Conservation (phyloP, 2,329 filamentous ascomycete species). For the Cytospora leucostoma region DNA sequence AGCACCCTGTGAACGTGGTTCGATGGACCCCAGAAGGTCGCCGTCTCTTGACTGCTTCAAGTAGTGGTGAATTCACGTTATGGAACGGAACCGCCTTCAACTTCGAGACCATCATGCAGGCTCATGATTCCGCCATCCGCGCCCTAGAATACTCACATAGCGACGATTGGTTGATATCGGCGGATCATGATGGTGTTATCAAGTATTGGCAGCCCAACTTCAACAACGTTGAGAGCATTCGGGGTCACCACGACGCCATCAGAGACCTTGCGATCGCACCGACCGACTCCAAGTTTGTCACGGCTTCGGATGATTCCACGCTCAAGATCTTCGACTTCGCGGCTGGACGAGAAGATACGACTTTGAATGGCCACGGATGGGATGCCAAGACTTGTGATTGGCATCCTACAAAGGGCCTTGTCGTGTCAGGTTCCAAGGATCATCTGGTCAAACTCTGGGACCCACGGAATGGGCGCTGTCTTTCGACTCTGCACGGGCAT, state of each 20-base stretch:
- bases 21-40: slow-evolving; percentile 97
- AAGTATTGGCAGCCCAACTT: slow-evolving; percentile 99
- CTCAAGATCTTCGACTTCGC: slow-evolving; percentile 98
- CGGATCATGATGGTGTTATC: slow-evolving; percentile 90
- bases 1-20: slow-evolving; percentile 95
- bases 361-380: slow-evolving; percentile 93
- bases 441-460: slow-evolving; percentile 98
- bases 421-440: slow-evolving; percentile 96
- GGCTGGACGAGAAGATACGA: slow-evolving; percentile 77
- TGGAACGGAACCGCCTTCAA: slow-evolving; percentile 99
- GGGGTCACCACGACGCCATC: slow-evolving; percentile 87
- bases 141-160: slow-evolving; percentile 88
- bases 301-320: slow-evolving; percentile 88
- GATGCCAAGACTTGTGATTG: slow-evolving; percentile 96
- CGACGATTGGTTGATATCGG: slow-evolving; percentile 95
- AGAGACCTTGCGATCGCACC: slow-evolving; percentile 91
- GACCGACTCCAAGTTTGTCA: slow-evolving; percentile 93
- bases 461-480: slow-evolving; percentile 82
- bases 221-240: slow-evolving; percentile 95
- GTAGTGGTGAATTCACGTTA: slow-evolving; percentile 94
- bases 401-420: slow-evolving; percentile 91
- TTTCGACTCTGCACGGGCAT: slow-evolving; percentile 93
- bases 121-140: slow-evolving; percentile 85
- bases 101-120: slow-evolving; percentile 99
- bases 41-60: slow-evolving; percentile 86